Evolutionary conservation across 371 early-diverging fungal genomes (phyloP).

Genomic region (Rhizopus microsporus): DNA sequence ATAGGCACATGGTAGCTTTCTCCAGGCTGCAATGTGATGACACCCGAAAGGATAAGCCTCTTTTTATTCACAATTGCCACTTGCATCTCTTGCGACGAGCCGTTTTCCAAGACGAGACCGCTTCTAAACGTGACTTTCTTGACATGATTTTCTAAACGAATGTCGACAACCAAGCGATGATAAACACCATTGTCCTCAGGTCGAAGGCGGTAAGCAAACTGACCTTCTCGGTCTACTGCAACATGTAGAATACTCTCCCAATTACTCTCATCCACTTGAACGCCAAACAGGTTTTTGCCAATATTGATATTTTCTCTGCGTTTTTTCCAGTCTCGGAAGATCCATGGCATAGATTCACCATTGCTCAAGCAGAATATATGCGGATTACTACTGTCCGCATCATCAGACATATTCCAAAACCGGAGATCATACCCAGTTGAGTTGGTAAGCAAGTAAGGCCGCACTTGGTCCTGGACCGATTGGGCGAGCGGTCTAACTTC

Average conservation of each 20-base stretch:
- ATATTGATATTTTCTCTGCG: constrained; percentile 58
- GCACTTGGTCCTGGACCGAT: constrained; percentile 34
- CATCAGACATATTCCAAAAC: constrained; percentile 75
- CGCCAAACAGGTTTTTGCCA: constrained; percentile 62
- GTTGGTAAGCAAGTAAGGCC: constrained; percentile 76
- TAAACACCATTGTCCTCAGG: constrained; percentile 63
- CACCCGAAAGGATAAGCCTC: constrained; percentile 22
- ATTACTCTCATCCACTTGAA: constrained; percentile 66
- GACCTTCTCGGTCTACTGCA: constrained; percentile 76
- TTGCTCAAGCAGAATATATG: constrained; percentile 51
- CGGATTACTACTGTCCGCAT: constrained; percentile 37
- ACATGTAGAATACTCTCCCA: constrained; percentile 77
- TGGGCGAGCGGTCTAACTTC: constrained; percentile 37
- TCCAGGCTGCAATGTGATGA: constrained; percentile 42
- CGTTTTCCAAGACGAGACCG: constrained; percentile 66
- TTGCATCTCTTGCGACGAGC: constrained; percentile 57
- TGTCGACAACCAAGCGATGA: constrained; percentile 77
- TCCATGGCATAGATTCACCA: constrained; percentile 70
- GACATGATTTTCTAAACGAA: constrained; percentile 68
- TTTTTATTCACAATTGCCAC: constrained; percentile 55
- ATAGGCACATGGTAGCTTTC: constrained; percentile 71
- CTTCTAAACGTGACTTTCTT: constrained; percentile 83
- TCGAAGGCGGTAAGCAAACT: constrained; percentile 58
- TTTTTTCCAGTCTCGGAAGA: constrained; percentile 82
- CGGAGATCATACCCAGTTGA: constrained; percentile 74